phyloP scores from a whole-genome alignment of 805 yeast species.

The Zygotorulaspora danielsina region DNA sequence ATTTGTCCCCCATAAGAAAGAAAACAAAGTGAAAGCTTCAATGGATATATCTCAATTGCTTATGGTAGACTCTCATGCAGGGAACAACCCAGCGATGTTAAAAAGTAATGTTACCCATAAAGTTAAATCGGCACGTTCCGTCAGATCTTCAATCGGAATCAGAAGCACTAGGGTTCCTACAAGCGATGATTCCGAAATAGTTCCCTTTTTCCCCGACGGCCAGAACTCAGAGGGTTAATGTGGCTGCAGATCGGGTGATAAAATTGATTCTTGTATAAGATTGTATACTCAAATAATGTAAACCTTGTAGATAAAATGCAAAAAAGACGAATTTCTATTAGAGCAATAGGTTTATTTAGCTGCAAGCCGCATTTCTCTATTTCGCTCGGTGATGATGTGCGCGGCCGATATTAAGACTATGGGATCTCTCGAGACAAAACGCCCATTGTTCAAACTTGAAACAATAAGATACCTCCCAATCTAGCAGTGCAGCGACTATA shows the following conservation, averaged over 20 bases:
- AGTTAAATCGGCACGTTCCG: slow-evolving; percentile 4
- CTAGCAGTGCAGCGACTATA: no score
- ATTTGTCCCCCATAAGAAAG: slow-evolving; percentile 44
- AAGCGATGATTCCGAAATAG: slow-evolving; percentile 10
- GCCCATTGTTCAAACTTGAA: neutral
- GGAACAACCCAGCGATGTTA: neutral
- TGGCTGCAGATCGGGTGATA: neutral
- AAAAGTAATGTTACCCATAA: neutral
- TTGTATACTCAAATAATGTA: no score
- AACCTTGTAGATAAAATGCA: no score
- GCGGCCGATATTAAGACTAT: neutral
- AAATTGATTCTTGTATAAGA: no score
- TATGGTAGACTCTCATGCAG: slow-evolving; percentile 12
- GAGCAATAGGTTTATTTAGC: no score
- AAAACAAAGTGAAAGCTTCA: slow-evolving; percentile 27
- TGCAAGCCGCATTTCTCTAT: no score
- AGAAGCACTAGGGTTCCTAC: neutral
- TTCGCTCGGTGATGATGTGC: no score
- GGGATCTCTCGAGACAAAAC: neutral
- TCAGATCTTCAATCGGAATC: slow-evolving; percentile 1
- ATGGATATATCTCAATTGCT: slow-evolving; percentile 22
- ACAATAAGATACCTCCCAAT: no score
- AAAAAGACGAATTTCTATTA: no score
- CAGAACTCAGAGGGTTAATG: neutral
- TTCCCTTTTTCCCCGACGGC: slow-evolving; percentile 15